phyloP scores from a whole-genome alignment of 2,329 filamentous ascomycete species.

The Fusarium globosum region DNA sequence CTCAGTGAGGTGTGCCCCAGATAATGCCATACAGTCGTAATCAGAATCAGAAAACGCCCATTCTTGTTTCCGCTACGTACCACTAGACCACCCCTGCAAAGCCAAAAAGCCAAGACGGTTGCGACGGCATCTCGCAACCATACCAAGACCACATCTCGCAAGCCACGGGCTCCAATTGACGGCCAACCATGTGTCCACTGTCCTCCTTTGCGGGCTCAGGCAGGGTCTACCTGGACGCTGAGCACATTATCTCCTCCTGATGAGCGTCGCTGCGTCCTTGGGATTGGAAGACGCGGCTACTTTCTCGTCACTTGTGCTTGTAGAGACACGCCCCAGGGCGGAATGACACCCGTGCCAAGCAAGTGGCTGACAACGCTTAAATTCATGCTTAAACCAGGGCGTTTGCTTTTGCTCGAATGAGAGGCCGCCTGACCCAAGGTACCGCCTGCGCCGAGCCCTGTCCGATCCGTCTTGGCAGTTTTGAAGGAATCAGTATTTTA shows the following conservation, averaged over 20 bases:
- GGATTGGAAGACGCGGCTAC: conserved; percentile 23
- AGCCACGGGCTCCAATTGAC: conserved; percentile 41
- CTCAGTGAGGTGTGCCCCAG: conserved; percentile 40
- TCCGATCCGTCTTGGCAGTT: conserved; percentile 35
- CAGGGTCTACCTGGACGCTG: conserved; percentile 6
- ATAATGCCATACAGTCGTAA: conserved; percentile 21
- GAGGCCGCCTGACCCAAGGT: conserved; percentile 37
- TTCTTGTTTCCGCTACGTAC: conserved; percentile 24
- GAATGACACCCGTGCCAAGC: conserved; percentile 52
- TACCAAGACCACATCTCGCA: conserved; percentile 45
- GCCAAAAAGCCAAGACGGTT: conserved; percentile 55
- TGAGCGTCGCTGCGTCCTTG: conserved; percentile 16
- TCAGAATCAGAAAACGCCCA: conserved; percentile 33
- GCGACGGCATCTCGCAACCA: conserved; percentile 52
- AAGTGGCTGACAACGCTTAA: conserved; percentile 61
- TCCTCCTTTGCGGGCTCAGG: conserved; percentile 25
- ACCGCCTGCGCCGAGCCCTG: conserved; percentile 27
- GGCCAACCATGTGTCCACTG: conserved; percentile 35
- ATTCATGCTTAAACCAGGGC: conserved; percentile 61
- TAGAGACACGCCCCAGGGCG: conserved; percentile 37
- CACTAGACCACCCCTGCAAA: conserved; percentile 31
- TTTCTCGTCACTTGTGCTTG: not conserved
- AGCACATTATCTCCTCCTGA: conserved; percentile 8
- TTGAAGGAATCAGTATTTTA: conserved; percentile 10
- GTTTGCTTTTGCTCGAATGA: conserved; percentile 37